Base-by-base conservation (phyloP, 176 grass and related monocot genomes). In the Juncus inflexus region DNA sequence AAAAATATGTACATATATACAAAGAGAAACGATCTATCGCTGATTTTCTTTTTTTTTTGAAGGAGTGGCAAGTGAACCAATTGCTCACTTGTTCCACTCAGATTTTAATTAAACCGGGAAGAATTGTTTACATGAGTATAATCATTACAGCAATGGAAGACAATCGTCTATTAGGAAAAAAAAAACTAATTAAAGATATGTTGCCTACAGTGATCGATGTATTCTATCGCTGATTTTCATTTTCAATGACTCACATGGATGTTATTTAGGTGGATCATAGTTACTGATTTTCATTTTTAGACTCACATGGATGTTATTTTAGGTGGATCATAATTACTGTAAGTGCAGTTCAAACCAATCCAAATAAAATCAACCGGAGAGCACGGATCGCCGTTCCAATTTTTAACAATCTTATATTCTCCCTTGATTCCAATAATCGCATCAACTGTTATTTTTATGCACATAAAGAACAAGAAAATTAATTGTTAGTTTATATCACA, bases 371-470 rank as follows among this genome's bases (percentile, higher is more conserved):
- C 50, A 53, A 39, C 65, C 8, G 81, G 84, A 60, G 58, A 63
- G 58, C 89, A 92, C 52, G 89, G 84, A 80, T 94, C 89, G 11
- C 89, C 89, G 78, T 70, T 92, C 89, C 84, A 87, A 54, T 85
- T 94, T 77, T 59, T 94, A 62, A 66, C 79, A 39, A 94, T 69
- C 51, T 14, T 35, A 71, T 82, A 87, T 0, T 37, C 72, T 15
- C 42, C 15, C n/a, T 72, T 72, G 52, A 94, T 65, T 14, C 16
- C 61, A 58, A 75, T 77, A 47, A 94, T 82, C 15, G 71, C 86
- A 14, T 66, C 50, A 11, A 80, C 86, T 90, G 56, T 58, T 28
- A 28, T 28, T 28, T 61, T 52, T 70, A 19, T 4, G 19, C 38
- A 0, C 5, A 51, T 3, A 50, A 51, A 12, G 0, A 14, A 45